phyloP scores from a whole-genome alignment of 495 filamentous ascomycete species.

The Aspergillus baeticus region DNA sequence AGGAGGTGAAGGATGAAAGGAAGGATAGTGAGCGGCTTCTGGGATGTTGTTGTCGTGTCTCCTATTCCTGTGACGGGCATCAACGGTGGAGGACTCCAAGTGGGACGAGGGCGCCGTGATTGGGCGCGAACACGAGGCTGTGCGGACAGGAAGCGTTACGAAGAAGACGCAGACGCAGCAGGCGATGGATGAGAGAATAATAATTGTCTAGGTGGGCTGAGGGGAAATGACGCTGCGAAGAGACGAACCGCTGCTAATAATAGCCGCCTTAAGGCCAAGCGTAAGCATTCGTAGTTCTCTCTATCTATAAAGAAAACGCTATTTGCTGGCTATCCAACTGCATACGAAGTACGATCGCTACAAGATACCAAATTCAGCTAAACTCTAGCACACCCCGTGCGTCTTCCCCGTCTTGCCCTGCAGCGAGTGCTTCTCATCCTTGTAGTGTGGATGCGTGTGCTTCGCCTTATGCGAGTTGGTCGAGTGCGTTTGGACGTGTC shows the following conservation, averaged over 20 bases:
- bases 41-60: neutral
- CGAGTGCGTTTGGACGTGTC: slow-evolving; percentile 55
- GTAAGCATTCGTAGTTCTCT: neutral
- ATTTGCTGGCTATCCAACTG: neutral
- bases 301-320: neutral
- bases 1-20: neutral
- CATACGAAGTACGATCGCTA: neutral
- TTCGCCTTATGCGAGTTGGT: slow-evolving; percentile 54
- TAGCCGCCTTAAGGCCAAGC: neutral
- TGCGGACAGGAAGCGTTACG: slow-evolving; percentile 1
- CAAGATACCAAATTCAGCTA: neutral
- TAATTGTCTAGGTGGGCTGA: neutral
- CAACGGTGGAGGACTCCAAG: slow-evolving; percentile 10
- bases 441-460: slow-evolving; percentile 64
- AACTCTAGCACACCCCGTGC: slow-evolving; percentile 63
- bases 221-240: slow-evolving; percentile 2
- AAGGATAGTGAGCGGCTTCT: neutral
- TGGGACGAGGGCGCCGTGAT: slow-evolving; percentile 12
- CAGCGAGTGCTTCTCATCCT: slow-evolving; percentile 76
- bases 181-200: neutral
- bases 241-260: neutral
- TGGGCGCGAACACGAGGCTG: slow-evolving; percentile 17
- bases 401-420: slow-evolving; percentile 90
- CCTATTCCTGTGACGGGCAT: neutral
- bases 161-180: neutral